phyloP scores from a whole-genome alignment of 1,284 basidiomycete genomes.

The Phenoliferia sp. region DNA sequence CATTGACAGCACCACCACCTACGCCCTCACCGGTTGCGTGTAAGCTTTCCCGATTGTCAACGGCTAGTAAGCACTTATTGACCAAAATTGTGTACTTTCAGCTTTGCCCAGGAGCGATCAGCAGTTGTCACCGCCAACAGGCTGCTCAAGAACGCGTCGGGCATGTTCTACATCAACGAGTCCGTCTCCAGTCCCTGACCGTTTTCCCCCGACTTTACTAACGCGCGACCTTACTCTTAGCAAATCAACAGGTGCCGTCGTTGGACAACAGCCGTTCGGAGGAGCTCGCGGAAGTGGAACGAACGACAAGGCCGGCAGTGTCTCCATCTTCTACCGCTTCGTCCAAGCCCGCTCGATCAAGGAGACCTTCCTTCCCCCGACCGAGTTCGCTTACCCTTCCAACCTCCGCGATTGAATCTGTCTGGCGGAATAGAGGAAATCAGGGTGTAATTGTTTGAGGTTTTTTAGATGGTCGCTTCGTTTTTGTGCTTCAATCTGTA shows the following conservation, averaged over 20 bases:
- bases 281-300: constrained; percentile 92
- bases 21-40: constrained; percentile 88
- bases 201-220: not conserved
- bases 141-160: constrained; percentile 72
- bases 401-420: constrained; percentile 52
- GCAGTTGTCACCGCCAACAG: constrained; percentile 67
- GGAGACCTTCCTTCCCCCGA: constrained; percentile 81
- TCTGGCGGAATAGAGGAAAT: not conserved
- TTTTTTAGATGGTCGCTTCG: not conserved
- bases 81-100: constrained; percentile 38
- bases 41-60: constrained; percentile 45
- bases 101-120: constrained; percentile 74
- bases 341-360: constrained; percentile 85
- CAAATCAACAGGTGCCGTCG: constrained; percentile 85
- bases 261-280: constrained; percentile 95
- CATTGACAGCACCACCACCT: constrained; percentile 80
- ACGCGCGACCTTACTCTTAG: constrained; percentile 41
- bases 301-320: constrained; percentile 86
- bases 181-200: not conserved
- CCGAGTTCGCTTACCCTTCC: constrained; percentile 75
- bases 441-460: not conserved
- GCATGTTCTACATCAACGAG: constrained; percentile 75
- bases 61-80: not conserved
- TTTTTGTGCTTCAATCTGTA: not conserved
- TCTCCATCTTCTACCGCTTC: constrained; percentile 37